A percentile compares a stretch with the other conserved stretches of the same genome.
Evolutionary conservation across 495 filamentous ascomycete genomes (phyloP).

Genomic region (Clavariopsis aquatica): DNA sequence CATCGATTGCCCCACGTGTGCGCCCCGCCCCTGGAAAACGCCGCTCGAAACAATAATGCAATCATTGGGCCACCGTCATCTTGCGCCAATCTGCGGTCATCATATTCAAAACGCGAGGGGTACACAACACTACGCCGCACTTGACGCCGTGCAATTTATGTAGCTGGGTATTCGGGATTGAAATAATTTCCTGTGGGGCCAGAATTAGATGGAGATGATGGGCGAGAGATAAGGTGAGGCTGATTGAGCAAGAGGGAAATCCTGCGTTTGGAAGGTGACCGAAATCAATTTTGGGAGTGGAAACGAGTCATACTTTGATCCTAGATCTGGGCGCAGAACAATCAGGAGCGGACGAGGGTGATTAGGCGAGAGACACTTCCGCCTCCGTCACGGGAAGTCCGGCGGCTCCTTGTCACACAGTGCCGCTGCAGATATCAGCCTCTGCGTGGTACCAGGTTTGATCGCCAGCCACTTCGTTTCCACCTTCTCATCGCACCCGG

Average conservation of each 20-base stretch:
- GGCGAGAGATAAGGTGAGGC: too few relatives aligned
- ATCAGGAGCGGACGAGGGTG: too few relatives aligned
- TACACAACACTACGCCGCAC: background rate
- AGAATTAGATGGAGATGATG: background rate
- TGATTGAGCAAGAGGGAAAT: too few relatives aligned
- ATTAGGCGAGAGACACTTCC: too few relatives aligned
- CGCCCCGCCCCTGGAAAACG: background rate
- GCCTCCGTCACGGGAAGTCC: background rate
- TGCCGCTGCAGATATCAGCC: too few relatives aligned
- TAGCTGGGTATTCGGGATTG: background rate
- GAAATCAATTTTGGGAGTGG: too few relatives aligned
- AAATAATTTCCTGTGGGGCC: background rate
- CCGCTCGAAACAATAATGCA: background rate
- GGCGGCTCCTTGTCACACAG: background rate
- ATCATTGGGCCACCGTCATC: background rate
- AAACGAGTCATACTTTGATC: too few relatives aligned
- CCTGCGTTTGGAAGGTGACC: too few relatives aligned
- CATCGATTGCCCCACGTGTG: background rate
- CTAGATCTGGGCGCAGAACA: too few relatives aligned
- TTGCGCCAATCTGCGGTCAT: background rate
- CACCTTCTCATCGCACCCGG: background rate
- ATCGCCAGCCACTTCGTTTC: background rate
- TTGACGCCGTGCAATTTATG: conserved; percentile 2
- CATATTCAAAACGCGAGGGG: background rate
- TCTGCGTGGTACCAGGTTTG: background rate